Percentiles rank a stretch among this genome's conserved stretches.
These are phyloP conservation scores for Aspergillus sp. DNA, from an alignment of 2,329 filamentous ascomycete species.

Conservation along the genomic window DNA sequence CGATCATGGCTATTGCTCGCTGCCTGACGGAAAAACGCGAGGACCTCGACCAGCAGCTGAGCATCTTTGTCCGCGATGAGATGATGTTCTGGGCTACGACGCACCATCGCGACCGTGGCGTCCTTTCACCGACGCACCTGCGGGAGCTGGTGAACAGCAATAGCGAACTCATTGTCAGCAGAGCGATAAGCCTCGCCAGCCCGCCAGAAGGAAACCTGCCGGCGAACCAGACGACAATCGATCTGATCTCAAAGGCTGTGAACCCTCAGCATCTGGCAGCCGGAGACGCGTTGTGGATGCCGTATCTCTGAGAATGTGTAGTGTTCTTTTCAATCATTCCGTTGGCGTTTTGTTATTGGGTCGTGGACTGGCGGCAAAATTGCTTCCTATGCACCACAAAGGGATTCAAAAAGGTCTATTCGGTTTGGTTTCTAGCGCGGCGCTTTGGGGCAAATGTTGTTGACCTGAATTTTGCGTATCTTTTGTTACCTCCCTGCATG, in stretches of 20 bases:
- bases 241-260: slow-evolving; percentile 88
- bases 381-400: background rate
- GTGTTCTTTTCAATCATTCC: slow-evolving; percentile 14
- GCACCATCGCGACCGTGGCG: slow-evolving; percentile 71
- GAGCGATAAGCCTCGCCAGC: slow-evolving; percentile 82
- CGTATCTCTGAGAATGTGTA: slow-evolving; percentile 69
- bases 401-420: slow-evolving; percentile 10
- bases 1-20: slow-evolving; percentile 93
- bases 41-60: slow-evolving; percentile 93
- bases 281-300: slow-evolving; percentile 96
- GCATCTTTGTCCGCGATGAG: slow-evolving; percentile 94
- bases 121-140: slow-evolving; percentile 69
- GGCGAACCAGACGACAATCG: slow-evolving; percentile 95
- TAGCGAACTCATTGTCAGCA: slow-evolving; percentile 88
- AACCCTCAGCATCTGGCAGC: slow-evolving; percentile 87
- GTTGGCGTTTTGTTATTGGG: slow-evolving; percentile 24
- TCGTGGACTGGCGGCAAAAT: slow-evolving; percentile 7
- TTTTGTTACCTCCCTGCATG: slow-evolving; percentile 16
- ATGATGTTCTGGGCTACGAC: slow-evolving; percentile 97
- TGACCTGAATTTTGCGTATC: slow-evolving; percentile 23
- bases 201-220: slow-evolving; percentile 77
- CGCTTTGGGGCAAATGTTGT: slow-evolving; percentile 26
- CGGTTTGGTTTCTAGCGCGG: slow-evolving; percentile 30
- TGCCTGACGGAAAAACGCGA: slow-evolving; percentile 81
- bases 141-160: slow-evolving; percentile 83